Evolutionary conservation across 1,139 yeast species (phyloP).

Genomic region (Eremothecium sinecaudum): DNA sequence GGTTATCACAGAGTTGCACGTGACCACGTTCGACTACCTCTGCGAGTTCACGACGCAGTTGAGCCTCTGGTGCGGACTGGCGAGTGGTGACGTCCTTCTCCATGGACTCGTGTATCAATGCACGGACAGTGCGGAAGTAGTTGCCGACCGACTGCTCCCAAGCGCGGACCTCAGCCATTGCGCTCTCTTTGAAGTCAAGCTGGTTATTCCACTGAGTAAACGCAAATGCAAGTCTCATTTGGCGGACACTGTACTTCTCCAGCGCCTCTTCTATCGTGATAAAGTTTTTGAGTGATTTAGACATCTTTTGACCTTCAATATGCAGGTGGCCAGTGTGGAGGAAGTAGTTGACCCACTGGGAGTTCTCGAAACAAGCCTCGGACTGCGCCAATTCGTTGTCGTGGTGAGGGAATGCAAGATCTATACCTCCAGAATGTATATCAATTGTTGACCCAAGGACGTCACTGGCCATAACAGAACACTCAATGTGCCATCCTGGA

Average conservation of each 20-base stretch:
- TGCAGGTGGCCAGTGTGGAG: constrained; percentile 95
- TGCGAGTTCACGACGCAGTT: constrained; percentile 43
- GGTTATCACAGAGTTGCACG: constrained; percentile 76
- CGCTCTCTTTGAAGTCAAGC: constrained; percentile 78
- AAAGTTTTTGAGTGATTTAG: constrained; percentile 86
- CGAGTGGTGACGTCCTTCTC: constrained; percentile 19
- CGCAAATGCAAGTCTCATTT: constrained; percentile 82
- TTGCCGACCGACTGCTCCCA: constrained; percentile 67
- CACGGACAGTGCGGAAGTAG: constrained; percentile 77
- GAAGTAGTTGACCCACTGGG: constrained; percentile 95
- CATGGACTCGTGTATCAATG: constrained; percentile 55
- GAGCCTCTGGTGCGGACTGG: constrained; percentile 45
- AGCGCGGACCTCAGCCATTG: constrained; percentile 67
- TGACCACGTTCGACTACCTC: constrained; percentile 57
- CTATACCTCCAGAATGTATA: constrained; percentile 95
- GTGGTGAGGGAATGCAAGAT: constrained; percentile 98
- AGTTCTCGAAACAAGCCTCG: constrained; percentile 81
- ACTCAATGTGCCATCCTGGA: constrained; percentile 99
- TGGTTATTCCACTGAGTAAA: constrained; percentile 88
- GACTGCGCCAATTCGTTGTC: constrained; percentile 96
- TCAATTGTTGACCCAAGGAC: constrained; percentile 77
- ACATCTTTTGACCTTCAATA: constrained; percentile 97
- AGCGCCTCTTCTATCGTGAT: constrained; percentile 91
- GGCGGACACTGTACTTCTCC: constrained; percentile 59
- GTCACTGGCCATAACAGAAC: constrained; percentile 97